Evolutionary conservation across 2,329 filamentous ascomycete genomes (phyloP).

Genomic region (Clarireedia sp.): DNA sequence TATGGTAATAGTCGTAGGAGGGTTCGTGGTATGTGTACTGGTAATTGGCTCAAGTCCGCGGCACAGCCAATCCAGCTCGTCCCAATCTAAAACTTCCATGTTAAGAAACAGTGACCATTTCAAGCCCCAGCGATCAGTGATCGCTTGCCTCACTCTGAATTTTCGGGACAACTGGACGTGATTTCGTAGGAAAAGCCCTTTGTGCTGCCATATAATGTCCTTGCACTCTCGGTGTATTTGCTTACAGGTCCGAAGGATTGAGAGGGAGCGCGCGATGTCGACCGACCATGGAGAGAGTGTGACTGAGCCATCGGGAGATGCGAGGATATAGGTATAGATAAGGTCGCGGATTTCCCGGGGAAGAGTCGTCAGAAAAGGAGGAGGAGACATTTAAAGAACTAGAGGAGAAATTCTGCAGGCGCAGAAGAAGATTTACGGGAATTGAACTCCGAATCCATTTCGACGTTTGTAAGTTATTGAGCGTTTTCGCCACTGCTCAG

Average conservation of each 20-base stretch:
- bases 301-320: constrained; percentile 17
- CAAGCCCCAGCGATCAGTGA: constrained; percentile 1
- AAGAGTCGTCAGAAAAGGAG: constrained; percentile 19
- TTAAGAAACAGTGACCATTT: constrained; percentile 18
- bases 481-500: too few species aligned
- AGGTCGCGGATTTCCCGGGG: constrained; percentile 26
- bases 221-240: constrained; percentile 27
- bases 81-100: constrained; percentile 25
- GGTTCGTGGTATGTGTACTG: background rate
- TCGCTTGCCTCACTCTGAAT: background rate
- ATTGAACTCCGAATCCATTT: too few species aligned
- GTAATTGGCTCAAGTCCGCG: background rate
- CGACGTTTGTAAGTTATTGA: too few species aligned
- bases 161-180: background rate
- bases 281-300: constrained; percentile 24
- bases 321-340: constrained; percentile 25
- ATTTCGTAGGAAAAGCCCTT: constrained; percentile 16
- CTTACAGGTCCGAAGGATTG: constrained; percentile 25
- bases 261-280: constrained; percentile 21
- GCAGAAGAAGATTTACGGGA: too few species aligned
- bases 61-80: constrained; percentile 25
- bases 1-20: constrained; percentile 17
- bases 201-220: constrained; percentile 25
- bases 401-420: too few species aligned
- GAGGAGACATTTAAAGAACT: constrained; percentile 11